Evolutionary conservation across 306 rosid species (phyloP).

Genomic region (Quercus wislizeni): DNA sequence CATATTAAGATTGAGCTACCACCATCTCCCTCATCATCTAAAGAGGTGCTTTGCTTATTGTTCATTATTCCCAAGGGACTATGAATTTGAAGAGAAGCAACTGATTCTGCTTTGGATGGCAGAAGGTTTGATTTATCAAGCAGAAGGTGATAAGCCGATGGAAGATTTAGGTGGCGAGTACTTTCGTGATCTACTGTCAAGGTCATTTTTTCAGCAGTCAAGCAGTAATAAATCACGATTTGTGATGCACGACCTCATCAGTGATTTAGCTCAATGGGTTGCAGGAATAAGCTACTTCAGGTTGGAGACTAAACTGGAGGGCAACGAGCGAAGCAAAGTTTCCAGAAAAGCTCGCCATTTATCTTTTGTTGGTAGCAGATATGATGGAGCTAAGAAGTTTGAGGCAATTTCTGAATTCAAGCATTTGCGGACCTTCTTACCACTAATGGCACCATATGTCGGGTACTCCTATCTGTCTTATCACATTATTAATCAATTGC

Average conservation of each 20-base stretch:
- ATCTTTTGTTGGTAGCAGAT: no score
- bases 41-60: slow-evolving; percentile 11
- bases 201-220: not conserved
- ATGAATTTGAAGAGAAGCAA: not conserved
- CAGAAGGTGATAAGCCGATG: not conserved
- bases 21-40: not conserved
- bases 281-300: not conserved
- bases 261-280: not conserved
- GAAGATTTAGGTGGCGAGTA: not conserved
- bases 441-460: no score
- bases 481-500: not conserved
- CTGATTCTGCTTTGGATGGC: slow-evolving; percentile 1
- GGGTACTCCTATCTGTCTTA: no score
- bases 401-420: no score
- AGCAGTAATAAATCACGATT: not conserved
- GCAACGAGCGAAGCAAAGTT: not conserved
- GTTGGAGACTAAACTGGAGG: no score
- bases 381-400: no score
- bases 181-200: not conserved
- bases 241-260: not conserved
- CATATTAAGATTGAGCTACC: slow-evolving; percentile 2
- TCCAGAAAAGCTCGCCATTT: not conserved
- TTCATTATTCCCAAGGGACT: slow-evolving; percentile 1
- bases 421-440: no score
- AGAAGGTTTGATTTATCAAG: not conserved